A percentile compares a stretch with the other conserved stretches of the same genome.
Evolutionary conservation across 768 basidiomycete genomes (phyloP).

Genomic region (Tricholoma matsutake): DNA sequence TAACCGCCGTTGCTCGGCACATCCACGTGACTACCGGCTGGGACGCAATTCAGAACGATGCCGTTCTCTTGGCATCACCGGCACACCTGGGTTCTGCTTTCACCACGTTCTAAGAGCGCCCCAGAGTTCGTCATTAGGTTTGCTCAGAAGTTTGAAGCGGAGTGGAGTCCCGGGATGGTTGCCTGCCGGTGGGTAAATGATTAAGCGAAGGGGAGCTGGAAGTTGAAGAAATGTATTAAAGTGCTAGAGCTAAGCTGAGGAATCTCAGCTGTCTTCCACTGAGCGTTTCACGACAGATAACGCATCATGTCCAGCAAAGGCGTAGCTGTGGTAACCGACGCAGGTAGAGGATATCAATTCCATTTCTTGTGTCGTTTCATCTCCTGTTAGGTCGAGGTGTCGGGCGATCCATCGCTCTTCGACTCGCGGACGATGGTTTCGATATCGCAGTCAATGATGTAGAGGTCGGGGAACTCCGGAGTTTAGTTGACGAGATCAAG

Average conservation of each 20-base stretch:
- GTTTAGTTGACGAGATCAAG: conserved; percentile 17
- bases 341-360: background rate
- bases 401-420: conserved; percentile 9
- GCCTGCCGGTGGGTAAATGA: background rate
- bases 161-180: background rate
- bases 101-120: no score
- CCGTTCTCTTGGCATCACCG: background rate
- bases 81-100: background rate
- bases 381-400: conserved; percentile 7
- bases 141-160: background rate
- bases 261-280: background rate
- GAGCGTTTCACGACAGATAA: background rate
- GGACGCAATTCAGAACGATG: background rate
- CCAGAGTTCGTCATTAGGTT: no score
- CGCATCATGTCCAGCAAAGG: background rate
- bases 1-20: background rate
- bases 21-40: background rate
- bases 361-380: background rate
- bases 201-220: background rate
- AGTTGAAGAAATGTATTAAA: background rate
- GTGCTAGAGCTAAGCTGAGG: background rate
- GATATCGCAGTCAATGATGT: conserved; percentile 28
- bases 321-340: conserved; percentile 1
- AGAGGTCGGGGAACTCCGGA: conserved; percentile 20
- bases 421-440: conserved; percentile 13